phyloP scores from a whole-genome alignment of 202 grass and related monocot genomes.

The Bolboschoenoplectus hybrid region DNA sequence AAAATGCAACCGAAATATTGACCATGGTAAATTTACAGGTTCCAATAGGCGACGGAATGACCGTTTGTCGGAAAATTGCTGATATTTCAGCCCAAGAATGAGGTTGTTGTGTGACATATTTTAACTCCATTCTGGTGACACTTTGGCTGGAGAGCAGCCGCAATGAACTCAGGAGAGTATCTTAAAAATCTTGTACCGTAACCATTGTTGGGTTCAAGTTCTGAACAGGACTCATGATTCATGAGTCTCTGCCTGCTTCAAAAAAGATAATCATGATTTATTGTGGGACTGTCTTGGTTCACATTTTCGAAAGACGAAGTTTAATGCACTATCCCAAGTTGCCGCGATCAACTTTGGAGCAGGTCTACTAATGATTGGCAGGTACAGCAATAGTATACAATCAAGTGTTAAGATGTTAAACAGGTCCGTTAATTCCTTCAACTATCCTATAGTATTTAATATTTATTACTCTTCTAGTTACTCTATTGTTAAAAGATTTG shows the following conservation, averaged over 20 bases:
- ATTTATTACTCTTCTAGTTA: constrained; percentile 30
- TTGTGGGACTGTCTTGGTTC: constrained; percentile 20
- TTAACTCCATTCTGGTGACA: constrained; percentile 11
- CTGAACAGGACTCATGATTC: constrained; percentile 3
- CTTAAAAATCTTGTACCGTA: constrained; percentile 22
- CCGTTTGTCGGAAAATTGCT: constrained; percentile 78
- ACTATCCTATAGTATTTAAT: constrained; percentile 27
- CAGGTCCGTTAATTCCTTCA: constrained; percentile 28
- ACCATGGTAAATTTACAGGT: constrained; percentile 53
- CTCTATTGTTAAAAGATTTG: not conserved
- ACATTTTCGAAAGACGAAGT: not conserved
- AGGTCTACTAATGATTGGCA: constrained; percentile 13
- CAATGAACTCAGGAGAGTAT: constrained; percentile 25
- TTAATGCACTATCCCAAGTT: constrained; percentile 10
- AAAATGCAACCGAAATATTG: constrained; percentile 26
- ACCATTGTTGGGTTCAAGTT: constrained; percentile 15
- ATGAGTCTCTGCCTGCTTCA: constrained; percentile 14
- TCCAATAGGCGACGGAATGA: constrained; percentile 93
- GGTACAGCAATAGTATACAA: constrained; percentile 31
- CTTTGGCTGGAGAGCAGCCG: not conserved
- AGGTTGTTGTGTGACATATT: constrained; percentile 1
- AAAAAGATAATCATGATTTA: constrained; percentile 11
- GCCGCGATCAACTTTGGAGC: constrained; percentile 20
- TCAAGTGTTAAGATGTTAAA: constrained; percentile 34
- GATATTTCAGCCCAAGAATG: constrained; percentile 39